Conservation (phyloP, 2,329 filamentous ascomycete species). For the Penicillium vulpinum region DNA sequence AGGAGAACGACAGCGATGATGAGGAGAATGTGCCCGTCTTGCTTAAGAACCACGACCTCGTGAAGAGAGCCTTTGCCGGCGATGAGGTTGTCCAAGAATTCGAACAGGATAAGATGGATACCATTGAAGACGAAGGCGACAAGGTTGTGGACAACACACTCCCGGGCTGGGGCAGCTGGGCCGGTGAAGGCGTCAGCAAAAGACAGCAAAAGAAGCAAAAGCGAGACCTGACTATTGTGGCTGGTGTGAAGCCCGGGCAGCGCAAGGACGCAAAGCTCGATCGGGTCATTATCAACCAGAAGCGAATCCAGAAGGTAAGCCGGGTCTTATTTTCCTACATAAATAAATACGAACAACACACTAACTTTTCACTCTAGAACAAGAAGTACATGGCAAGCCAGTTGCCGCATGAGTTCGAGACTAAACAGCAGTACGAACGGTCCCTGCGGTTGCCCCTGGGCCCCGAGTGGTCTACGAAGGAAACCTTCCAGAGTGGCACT, state of each 20-base stretch:
- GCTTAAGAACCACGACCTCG: slow-evolving; percentile 62
- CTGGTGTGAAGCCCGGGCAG: slow-evolving; percentile 73
- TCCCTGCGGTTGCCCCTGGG: slow-evolving; percentile 83
- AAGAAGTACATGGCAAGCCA: slow-evolving; percentile 80
- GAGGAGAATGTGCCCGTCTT: slow-evolving; percentile 44
- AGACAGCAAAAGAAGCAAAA: slow-evolving; percentile 62
- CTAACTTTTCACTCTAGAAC: slow-evolving; percentile 56
- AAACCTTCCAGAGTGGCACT: slow-evolving; percentile 83
- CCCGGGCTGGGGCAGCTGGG: slow-evolving; percentile 92
- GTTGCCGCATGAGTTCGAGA: slow-evolving; percentile 89
- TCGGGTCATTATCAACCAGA: slow-evolving; percentile 90
- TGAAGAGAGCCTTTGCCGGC: slow-evolving; percentile 82
- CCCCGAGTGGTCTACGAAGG: slow-evolving; percentile 95
- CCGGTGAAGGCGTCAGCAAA: slow-evolving; percentile 76
- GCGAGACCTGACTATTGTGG: slow-evolving; percentile 50
- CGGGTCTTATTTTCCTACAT: neutral
- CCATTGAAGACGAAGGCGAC: slow-evolving; percentile 74
- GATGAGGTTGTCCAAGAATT: slow-evolving; percentile 82
- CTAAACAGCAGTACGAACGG: slow-evolving; percentile 82
- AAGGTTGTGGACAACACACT: slow-evolving; percentile 80
- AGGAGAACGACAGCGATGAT: slow-evolving; percentile 46
- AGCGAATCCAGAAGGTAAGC: slow-evolving; percentile 77
- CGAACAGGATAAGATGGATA: slow-evolving; percentile 71
- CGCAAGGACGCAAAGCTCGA: slow-evolving; percentile 81
- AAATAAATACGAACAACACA: neutral